Evolutionary conservation across 306 rosid genomes (phyloP).

Genomic region (Senna siamea): DNA sequence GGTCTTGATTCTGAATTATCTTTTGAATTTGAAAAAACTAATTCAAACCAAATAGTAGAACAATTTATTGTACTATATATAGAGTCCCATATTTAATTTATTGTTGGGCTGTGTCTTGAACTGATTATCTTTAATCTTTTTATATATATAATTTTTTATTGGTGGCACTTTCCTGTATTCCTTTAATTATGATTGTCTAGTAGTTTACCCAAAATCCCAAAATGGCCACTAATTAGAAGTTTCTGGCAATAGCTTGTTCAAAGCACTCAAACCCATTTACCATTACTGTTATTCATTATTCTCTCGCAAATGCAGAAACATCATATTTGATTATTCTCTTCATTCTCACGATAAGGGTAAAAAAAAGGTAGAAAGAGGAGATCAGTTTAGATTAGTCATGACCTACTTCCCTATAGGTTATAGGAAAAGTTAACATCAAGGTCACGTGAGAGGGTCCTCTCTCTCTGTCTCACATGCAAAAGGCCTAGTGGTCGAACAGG

Average conservation of each 20-base stretch:
- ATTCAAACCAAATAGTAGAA: no score
- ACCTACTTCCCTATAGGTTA: not conserved
- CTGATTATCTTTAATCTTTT: no score
- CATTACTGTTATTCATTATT: not conserved
- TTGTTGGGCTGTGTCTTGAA: no score
- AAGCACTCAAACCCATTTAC: not conserved
- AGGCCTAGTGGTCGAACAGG: not conserved
- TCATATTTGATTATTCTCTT: not conserved
- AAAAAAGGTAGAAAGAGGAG: not conserved
- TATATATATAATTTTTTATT: no score
- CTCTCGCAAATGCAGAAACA: no score
- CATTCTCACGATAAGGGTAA: not conserved
- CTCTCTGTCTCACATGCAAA: conserved; percentile 1
- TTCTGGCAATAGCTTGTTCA: conserved; percentile 20
- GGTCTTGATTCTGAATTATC: no score
- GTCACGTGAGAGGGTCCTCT: not conserved
- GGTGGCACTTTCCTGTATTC: not conserved
- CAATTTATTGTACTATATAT: no score
- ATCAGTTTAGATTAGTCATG: not conserved
- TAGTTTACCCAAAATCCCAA: conserved; percentile 2
- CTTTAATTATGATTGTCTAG: not conserved
- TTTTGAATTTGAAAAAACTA: no score
- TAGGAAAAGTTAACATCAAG: not conserved
- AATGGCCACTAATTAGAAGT: not conserved
- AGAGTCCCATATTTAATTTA: no score